phyloP scores from a whole-genome alignment of 176 grass and related monocot species.

The Tillandsia leiboldiana region DNA sequence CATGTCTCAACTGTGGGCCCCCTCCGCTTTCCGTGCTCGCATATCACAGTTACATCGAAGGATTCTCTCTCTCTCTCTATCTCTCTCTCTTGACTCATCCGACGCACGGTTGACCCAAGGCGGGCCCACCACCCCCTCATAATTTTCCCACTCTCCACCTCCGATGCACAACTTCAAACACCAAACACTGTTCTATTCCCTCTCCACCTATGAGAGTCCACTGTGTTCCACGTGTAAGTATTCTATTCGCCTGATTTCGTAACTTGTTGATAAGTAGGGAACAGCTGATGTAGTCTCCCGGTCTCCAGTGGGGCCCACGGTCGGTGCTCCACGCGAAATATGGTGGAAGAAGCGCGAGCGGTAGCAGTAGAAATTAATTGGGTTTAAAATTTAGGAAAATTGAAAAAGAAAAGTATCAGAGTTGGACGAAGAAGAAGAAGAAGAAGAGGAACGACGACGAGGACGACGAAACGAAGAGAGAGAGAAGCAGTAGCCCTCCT shows the following conservation, averaged over 20 bases:
- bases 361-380: neutral
- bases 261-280: neutral
- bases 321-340: neutral
- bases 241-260: neutral
- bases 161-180: neutral
- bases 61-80: neutral
- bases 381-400: neutral
- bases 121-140: neutral
- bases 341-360: slow-evolving; percentile 1
- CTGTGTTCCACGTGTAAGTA: neutral
- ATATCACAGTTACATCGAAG: neutral
- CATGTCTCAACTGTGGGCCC: neutral
- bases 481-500: slow-evolving; percentile 15
- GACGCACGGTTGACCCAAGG: neutral
- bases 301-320: neutral
- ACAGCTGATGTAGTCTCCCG: neutral
- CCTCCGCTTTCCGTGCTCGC: neutral
- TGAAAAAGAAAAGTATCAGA: neutral
- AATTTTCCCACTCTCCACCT: neutral
- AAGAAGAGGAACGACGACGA: neutral
- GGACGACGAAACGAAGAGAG: neutral
- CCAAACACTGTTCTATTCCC: neutral
- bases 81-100: neutral
- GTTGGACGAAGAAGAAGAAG: neutral
- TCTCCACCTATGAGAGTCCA: neutral